Conservation (phyloP, 129 eudicot genomes). For the Smallanthus sonchifolius region DNA sequence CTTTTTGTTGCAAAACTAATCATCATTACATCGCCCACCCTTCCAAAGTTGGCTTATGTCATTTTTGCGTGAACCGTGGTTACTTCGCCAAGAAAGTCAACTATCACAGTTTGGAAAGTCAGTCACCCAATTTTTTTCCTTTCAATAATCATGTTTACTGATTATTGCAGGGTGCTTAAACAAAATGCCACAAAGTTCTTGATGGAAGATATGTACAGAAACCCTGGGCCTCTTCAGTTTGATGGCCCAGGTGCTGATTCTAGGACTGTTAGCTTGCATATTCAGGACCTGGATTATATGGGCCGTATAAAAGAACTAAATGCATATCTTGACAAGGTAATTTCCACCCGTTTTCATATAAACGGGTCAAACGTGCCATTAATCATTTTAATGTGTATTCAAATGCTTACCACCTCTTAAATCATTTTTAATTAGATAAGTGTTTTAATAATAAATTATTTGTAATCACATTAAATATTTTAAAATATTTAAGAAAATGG, state of each 20-base stretch:
- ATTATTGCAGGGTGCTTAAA: conserved; percentile 57
- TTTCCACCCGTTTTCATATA: background rate
- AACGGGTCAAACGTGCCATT: background rate
- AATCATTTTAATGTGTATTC: background rate
- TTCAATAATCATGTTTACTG: background rate
- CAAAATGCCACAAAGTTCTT: conserved; percentile 76
- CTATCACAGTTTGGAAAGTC: background rate
- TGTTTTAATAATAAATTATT: background rate
- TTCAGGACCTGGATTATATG: conserved; percentile 97
- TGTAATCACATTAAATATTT: background rate
- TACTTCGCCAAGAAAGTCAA: background rate
- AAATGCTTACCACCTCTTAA: background rate
- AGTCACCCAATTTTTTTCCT: background rate
- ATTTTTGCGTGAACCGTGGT: background rate
- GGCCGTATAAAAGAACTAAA: conserved; percentile 88
- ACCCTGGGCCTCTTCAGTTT: conserved; percentile 96
- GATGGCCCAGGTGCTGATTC: conserved; percentile 98
- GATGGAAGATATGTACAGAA: conserved; percentile 86
- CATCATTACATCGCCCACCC: background rate
- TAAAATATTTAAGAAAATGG: background rate
- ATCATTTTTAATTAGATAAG: background rate
- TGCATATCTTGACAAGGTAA: conserved; percentile 81
- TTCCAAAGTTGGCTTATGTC: background rate
- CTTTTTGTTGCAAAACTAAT: background rate
- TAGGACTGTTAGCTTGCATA: conserved; percentile 65